Evolutionary conservation across 2,329 filamentous ascomycete genomes (phyloP).

Genomic region (Ascochyta fabae): DNA sequence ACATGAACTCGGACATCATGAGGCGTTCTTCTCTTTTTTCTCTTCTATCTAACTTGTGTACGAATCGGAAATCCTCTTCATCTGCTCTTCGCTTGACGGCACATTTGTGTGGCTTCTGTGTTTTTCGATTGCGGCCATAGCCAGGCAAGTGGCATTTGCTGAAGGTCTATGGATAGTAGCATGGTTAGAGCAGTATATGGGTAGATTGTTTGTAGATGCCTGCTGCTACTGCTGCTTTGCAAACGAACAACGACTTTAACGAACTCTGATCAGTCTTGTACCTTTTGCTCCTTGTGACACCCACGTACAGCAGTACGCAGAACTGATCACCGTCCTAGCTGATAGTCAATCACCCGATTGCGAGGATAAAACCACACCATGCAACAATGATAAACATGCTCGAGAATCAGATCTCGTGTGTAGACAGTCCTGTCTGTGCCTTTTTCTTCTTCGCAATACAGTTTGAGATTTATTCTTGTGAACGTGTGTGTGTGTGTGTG

Average conservation of each 20-base stretch:
- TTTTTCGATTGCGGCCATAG: constrained; percentile 1
- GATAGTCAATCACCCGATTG: too few relatives aligned
- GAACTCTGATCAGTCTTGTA: background rate
- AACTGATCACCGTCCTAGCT: too few relatives aligned
- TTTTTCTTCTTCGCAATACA: too few relatives aligned
- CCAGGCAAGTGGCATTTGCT: background rate
- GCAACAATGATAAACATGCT: too few relatives aligned
- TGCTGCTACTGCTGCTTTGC: constrained; percentile 8
- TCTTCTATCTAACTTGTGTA: constrained; percentile 1
- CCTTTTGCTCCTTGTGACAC: too few relatives aligned
- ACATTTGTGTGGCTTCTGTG: constrained; percentile 10
- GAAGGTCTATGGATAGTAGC: background rate
- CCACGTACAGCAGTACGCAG: too few relatives aligned
- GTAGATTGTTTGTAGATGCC: constrained; percentile 4
- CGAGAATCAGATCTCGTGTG: too few relatives aligned
- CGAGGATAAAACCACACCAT: too few relatives aligned
- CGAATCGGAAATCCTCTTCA: constrained; percentile 5
- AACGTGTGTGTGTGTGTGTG: too few relatives aligned
- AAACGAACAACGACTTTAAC: background rate
- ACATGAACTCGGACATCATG: constrained; percentile 22
- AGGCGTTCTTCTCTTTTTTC: constrained; percentile 30
- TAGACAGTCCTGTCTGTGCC: too few relatives aligned
- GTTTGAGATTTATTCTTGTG: too few relatives aligned
- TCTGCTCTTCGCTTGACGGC: constrained; percentile 11
- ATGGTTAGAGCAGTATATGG: constrained; percentile 4